Conservation (phyloP, 1,139 yeast species). For the Lodderomyces jiufengensis region DNA sequence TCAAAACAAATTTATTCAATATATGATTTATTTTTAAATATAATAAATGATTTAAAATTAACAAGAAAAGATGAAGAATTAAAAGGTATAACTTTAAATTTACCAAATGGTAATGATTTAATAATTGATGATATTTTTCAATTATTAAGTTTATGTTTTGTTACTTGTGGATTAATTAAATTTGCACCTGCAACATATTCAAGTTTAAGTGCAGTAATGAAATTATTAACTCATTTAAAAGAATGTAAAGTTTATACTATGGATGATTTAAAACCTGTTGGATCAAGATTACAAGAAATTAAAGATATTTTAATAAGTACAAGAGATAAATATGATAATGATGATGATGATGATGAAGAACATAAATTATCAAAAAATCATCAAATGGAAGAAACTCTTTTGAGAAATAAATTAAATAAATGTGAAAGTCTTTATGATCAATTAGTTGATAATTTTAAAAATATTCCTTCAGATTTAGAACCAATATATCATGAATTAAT, state of each 20-base stretch:
- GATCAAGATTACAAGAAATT: conserved; percentile 66
- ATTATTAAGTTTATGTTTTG: conserved; percentile 74
- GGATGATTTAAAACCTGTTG: conserved; percentile 77
- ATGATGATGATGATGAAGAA: conserved; percentile 15
- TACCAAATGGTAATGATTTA: conserved; percentile 55
- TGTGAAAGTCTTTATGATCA: conserved; percentile 53
- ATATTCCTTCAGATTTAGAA: conserved; percentile 55
- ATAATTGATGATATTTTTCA: conserved; percentile 89
- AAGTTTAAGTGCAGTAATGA: conserved; percentile 77
- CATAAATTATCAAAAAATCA: conserved; percentile 17
- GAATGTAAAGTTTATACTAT: conserved; percentile 80
- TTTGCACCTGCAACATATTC: conserved; percentile 94
- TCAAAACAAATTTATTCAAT: conserved; percentile 59
- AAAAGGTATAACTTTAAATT: conserved; percentile 35
- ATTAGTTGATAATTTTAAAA: conserved; percentile 51
- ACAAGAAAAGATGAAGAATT: conserved; percentile 49
- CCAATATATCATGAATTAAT: conserved; percentile 47
- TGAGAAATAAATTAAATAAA: conserved; percentile 56
- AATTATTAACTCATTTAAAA: conserved; percentile 73
- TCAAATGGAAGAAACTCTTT: conserved; percentile 54
- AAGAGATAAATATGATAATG: conserved; percentile 31
- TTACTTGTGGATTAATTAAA: conserved; percentile 86
- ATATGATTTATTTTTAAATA: conserved; percentile 50
- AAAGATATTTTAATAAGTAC: conserved; percentile 51
- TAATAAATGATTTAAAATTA: conserved; percentile 48